Conservation (phyloP, 2,329 filamentous ascomycete species). For the Cercospora zeina region DNA sequence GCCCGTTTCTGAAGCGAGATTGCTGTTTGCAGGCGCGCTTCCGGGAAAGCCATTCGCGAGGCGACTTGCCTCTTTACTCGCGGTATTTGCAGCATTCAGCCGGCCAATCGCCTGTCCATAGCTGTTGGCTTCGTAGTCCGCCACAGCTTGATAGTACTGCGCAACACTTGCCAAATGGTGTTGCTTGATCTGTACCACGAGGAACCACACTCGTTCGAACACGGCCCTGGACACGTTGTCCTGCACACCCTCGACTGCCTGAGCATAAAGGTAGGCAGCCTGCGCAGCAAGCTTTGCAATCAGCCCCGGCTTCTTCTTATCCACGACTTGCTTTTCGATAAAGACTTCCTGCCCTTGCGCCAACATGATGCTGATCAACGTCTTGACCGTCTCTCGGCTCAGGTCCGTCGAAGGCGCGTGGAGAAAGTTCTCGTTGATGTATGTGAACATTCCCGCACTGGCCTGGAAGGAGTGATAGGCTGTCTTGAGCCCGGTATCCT, state of each 20-base stretch:
- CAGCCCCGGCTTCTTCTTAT: slow-evolving; percentile 88
- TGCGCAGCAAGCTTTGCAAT: slow-evolving; percentile 92
- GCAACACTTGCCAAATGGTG: slow-evolving; percentile 81
- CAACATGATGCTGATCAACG: slow-evolving; percentile 86
- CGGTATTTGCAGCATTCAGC: slow-evolving; percentile 74
- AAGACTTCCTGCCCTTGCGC: slow-evolving; percentile 98
- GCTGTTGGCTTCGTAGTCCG: slow-evolving; percentile 84
- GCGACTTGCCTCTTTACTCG: slow-evolving; percentile 75
- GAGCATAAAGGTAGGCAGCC: slow-evolving; percentile 80
- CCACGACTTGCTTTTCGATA: slow-evolving; percentile 89
- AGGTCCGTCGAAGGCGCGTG: slow-evolving; percentile 96
- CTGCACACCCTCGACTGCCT: slow-evolving; percentile 85
- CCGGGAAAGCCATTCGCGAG: slow-evolving; percentile 77
- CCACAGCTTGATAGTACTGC: slow-evolving; percentile 89
- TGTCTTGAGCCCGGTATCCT: slow-evolving; percentile 90
- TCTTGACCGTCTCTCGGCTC: slow-evolving; percentile 93
- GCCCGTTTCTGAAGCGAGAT: slow-evolving; percentile 78
- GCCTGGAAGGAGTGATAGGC: slow-evolving; percentile 98
- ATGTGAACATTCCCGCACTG: slow-evolving; percentile 98
- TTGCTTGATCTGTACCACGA: slow-evolving; percentile 79
- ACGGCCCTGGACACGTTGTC: slow-evolving; percentile 88
- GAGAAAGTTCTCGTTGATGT: slow-evolving; percentile 99
- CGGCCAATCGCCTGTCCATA: slow-evolving; percentile 83
- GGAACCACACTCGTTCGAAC: slow-evolving; percentile 91
- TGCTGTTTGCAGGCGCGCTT: slow-evolving; percentile 75